Conservation (phyloP, 495 filamentous ascomycete species). For the Geoglossum glabrum region DNA sequence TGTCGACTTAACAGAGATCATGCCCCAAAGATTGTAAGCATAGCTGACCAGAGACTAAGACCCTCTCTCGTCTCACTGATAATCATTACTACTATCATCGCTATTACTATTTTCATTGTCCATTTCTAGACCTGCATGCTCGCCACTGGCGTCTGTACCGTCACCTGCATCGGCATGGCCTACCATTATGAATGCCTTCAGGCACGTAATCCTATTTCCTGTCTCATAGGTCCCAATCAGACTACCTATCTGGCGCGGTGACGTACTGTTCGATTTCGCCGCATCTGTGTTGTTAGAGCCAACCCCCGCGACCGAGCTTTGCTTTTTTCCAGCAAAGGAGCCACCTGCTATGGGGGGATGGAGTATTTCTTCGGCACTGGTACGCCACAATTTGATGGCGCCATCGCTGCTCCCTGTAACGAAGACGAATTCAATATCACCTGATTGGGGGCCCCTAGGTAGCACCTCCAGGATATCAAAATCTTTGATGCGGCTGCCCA, state of each 20-base stretch:
- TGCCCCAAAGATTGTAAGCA: too few species aligned
- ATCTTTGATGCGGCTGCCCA: constrained; percentile 66
- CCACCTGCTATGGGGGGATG: neutral
- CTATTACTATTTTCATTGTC: neutral
- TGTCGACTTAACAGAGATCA: too few species aligned
- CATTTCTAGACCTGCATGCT: neutral
- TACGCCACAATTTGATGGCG: constrained; percentile 50
- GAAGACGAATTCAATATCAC: constrained; percentile 28
- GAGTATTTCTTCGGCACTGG: constrained; percentile 16
- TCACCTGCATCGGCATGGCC: neutral
- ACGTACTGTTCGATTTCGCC: constrained; percentile 19
- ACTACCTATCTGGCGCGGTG: constrained; percentile 36
- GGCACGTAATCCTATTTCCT: constrained; percentile 71
- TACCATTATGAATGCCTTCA: constrained; percentile 66
- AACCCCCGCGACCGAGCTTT: constrained; percentile 5
- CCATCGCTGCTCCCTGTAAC: constrained; percentile 71
- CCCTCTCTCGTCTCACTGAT: neutral
- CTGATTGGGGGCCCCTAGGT: constrained; percentile 18
- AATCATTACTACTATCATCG: neutral
- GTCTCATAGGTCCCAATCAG: constrained; percentile 68
- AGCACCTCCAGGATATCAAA: constrained; percentile 41
- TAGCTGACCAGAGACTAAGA: too few species aligned
- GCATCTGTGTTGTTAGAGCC: constrained; percentile 9
- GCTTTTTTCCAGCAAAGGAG: constrained; percentile 3
- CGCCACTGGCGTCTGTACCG: neutral